Evolutionary conservation across 345 rosid genomes (phyloP).

Genomic region (Linum usitatissimum): DNA sequence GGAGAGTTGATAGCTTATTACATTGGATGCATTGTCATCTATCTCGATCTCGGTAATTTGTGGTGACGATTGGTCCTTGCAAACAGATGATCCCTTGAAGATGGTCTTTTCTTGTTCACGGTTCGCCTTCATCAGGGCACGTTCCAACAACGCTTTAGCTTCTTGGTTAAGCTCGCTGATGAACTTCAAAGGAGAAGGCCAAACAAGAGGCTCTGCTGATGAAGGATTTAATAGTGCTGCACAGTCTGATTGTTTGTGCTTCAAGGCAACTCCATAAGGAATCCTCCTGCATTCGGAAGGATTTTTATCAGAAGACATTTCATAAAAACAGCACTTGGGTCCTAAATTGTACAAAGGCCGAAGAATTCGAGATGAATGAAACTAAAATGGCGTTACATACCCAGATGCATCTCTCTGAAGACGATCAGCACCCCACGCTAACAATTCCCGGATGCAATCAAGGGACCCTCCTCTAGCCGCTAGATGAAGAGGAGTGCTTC

Average conservation of each 20-base stretch:
- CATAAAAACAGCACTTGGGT: neutral
- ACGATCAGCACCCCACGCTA: slow-evolving; percentile 99
- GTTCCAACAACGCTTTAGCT: slow-evolving; percentile 67
- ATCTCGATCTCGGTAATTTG: slow-evolving; percentile 46
- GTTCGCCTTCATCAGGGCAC: slow-evolving; percentile 81
- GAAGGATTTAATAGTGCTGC: slow-evolving; percentile 83
- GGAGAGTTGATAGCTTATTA: slow-evolving; percentile 18
- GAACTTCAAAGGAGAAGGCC: slow-evolving; percentile 97
- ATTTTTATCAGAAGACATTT: slow-evolving; percentile 1
- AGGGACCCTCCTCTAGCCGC: slow-evolving; percentile 98
- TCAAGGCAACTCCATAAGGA: slow-evolving; percentile 70
- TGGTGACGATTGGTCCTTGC: slow-evolving; percentile 38
- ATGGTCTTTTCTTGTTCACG: slow-evolving; percentile 76
- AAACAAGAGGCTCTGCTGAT: slow-evolving; percentile 90
- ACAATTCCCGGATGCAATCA: slow-evolving; percentile 75
- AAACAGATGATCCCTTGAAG: slow-evolving; percentile 48
- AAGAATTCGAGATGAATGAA: too few species aligned
- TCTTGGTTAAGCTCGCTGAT: slow-evolving; percentile 84
- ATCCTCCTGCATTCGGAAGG: slow-evolving; percentile 51
- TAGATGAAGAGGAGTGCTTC: slow-evolving; percentile 95
- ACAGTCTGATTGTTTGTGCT: slow-evolving; percentile 72
- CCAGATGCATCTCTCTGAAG: slow-evolving; percentile 88
- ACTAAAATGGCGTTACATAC: slow-evolving; percentile 28
- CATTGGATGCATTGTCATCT: slow-evolving; percentile 85
- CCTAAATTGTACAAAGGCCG: too few species aligned